Conservation (phyloP, 2,329 filamentous ascomycete species). For the Nemania sp. region DNA sequence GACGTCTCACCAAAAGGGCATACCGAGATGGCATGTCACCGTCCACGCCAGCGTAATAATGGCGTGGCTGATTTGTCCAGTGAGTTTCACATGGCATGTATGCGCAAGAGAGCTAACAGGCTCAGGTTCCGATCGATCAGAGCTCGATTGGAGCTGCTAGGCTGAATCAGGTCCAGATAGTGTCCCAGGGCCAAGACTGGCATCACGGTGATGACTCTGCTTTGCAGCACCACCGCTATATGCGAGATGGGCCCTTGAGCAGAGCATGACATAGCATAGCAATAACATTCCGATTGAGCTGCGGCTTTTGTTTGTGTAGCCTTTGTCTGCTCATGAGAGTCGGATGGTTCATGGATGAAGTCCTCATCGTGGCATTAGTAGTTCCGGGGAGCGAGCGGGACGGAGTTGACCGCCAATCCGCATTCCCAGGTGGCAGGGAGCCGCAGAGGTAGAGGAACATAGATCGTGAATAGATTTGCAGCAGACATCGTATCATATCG, state of each 20-base stretch:
- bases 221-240: no score
- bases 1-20: no score
- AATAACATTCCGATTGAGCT: neutral
- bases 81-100: neutral
- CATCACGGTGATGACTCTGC: neutral
- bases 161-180: neutral
- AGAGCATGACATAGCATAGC: neutral
- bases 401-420: slow-evolving; percentile 18
- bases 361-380: neutral
- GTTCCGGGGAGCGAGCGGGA: neutral
- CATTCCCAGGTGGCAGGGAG: neutral
- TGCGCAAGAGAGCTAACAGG: neutral
- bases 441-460: neutral
- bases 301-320: neutral
- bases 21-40: neutral
- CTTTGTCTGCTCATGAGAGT: neutral
- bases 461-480: slow-evolving; percentile 6
- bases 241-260: neutral
- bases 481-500: slow-evolving; percentile 2
- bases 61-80: neutral
- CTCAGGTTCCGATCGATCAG: neutral
- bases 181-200: neutral
- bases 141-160: neutral
- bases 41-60: neutral
- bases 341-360: neutral